A percentile compares a stretch with the other conserved stretches of the same genome.
phyloP scores from a whole-genome alignment of 2,329 filamentous ascomycete genomes.

The Diatrype stigma region DNA sequence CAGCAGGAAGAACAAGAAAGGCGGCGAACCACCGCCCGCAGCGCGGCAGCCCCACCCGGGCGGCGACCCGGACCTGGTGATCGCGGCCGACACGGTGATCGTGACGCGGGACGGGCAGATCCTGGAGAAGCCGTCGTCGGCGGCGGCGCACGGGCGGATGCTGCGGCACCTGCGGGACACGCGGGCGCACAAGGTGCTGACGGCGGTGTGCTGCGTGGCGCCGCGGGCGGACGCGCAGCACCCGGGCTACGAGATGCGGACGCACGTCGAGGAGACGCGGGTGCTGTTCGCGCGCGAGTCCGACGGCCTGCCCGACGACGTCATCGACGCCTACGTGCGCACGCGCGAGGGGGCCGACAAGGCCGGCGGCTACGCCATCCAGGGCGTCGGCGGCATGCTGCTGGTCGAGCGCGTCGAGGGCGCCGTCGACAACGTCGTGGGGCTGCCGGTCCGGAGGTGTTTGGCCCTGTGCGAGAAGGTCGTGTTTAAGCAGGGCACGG shows the following conservation, averaged over 20 bases:
- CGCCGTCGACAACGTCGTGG: constrained; percentile 89
- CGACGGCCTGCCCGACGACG: constrained; percentile 65
- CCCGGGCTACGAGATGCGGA: constrained; percentile 81
- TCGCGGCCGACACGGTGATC: constrained; percentile 89
- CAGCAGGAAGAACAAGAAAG: constrained; percentile 2
- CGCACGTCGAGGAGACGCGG: constrained; percentile 81
- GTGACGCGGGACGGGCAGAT: constrained; percentile 71
- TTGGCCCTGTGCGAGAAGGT: constrained; percentile 83
- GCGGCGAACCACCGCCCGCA: too few species aligned
- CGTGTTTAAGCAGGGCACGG: constrained; percentile 63
- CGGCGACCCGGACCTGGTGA: constrained; percentile 74
- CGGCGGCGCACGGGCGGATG: constrained; percentile 80
- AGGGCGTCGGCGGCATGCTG: constrained; percentile 81
- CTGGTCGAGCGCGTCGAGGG: constrained; percentile 88
- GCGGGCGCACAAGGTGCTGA: constrained; percentile 75
- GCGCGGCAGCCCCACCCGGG: constrained; percentile 1
- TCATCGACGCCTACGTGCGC: constrained; percentile 72
- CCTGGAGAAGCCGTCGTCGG: constrained; percentile 83
- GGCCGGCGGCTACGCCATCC: constrained; percentile 91
- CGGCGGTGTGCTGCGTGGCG: constrained; percentile 77
- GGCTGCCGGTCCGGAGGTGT: constrained; percentile 74
- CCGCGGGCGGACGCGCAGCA: constrained; percentile 75
- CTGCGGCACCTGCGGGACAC: constrained; percentile 76
- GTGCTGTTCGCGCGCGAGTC: constrained; percentile 75
- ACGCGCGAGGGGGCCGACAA: constrained; percentile 94